A percentile compares a stretch with the other conserved stretches of the same genome.
Evolutionary conservation across 2,329 filamentous ascomycete genomes (phyloP).

Genomic region (Thelonectria rubi): DNA sequence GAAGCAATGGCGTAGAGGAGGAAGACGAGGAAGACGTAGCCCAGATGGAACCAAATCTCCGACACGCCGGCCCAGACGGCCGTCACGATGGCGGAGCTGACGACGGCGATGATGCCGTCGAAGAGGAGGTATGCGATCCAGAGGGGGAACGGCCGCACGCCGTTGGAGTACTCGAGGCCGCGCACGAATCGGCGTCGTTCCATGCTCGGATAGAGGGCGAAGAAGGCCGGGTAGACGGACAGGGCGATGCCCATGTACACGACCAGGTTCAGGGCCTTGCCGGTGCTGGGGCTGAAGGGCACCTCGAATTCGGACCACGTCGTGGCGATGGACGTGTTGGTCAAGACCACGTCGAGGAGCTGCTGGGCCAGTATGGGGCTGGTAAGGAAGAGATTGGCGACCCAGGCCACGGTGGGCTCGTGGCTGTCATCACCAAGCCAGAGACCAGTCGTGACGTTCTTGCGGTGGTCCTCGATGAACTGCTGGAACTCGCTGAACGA

Average conservation of each 20-base stretch:
- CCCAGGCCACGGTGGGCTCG: conserved; percentile 75
- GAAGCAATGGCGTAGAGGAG: conserved; percentile 83
- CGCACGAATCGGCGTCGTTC: conserved; percentile 83
- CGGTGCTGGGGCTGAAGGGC: conserved; percentile 73
- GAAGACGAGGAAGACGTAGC: conserved; percentile 84
- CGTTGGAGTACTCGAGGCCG: conserved; percentile 90
- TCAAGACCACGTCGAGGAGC: conserved; percentile 70
- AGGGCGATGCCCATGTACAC: conserved; percentile 85
- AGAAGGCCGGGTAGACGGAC: conserved; percentile 83
- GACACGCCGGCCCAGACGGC: conserved; percentile 74
- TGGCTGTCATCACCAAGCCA: conserved; percentile 73
- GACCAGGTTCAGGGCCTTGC: conserved; percentile 79
- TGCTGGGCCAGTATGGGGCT: conserved; percentile 72
- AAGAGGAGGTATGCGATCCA: conserved; percentile 87
- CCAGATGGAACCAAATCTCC: conserved; percentile 77
- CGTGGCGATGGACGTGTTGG: conserved; percentile 74
- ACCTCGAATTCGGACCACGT: conserved; percentile 79
- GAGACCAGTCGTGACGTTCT: conserved; percentile 77
- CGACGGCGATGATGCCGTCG: conserved; percentile 78
- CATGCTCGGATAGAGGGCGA: conserved; percentile 86
- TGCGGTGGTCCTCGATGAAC: conserved; percentile 69
- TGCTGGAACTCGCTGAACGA: conserved; percentile 74
- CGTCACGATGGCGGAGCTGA: conserved; percentile 70
- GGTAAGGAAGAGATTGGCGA: conserved; percentile 67
- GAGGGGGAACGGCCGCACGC: conserved; percentile 80